phyloP scores from a whole-genome alignment of 257 asterid species.

The Nemophila menziesii region DNA sequence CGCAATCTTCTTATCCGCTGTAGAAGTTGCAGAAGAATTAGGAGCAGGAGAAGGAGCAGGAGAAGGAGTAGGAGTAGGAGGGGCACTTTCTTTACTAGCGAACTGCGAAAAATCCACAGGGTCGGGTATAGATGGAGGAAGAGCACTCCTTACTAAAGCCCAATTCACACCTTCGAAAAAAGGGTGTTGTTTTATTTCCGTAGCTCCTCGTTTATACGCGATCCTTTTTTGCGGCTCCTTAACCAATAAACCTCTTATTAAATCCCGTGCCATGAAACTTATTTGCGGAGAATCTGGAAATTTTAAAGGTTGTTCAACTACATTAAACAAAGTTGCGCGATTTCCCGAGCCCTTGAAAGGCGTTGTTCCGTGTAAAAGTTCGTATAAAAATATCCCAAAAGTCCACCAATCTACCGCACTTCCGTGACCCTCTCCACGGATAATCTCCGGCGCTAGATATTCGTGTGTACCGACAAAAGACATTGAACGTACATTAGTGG shows the following conservation, averaged over 20 bases:
- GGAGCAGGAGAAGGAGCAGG: too few relatives aligned
- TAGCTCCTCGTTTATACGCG: constrained; percentile 35
- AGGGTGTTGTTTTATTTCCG: constrained; percentile 32
- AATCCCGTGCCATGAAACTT: constrained; percentile 22
- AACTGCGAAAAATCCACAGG: constrained; percentile 21
- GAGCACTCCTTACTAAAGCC: constrained; percentile 28
- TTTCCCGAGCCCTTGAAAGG: constrained; percentile 36
- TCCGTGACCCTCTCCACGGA: constrained; percentile 34
- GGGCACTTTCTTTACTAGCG: constrained; percentile 12
- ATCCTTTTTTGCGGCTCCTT: constrained; percentile 34
- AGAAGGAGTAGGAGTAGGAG: too few relatives aligned
- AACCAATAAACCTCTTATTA: constrained; percentile 27
- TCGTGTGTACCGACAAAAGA: constrained; percentile 37
- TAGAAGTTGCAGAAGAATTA: too few relatives aligned
- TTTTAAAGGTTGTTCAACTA: constrained; percentile 29
- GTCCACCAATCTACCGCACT: constrained; percentile 50
- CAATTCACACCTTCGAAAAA: constrained; percentile 35
- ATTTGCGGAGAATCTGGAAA: constrained; percentile 30
- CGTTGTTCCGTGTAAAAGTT: constrained; percentile 34
- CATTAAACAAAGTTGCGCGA: constrained; percentile 26
- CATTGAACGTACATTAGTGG: constrained; percentile 34
- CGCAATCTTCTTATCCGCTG: constrained; percentile 29
- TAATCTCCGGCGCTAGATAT: constrained; percentile 35
- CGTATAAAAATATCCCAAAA: constrained; percentile 30
- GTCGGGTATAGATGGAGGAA: constrained; percentile 27